Conservation (phyloP, 2,329 filamentous ascomycete species). For the Microascus cirrosus region DNA sequence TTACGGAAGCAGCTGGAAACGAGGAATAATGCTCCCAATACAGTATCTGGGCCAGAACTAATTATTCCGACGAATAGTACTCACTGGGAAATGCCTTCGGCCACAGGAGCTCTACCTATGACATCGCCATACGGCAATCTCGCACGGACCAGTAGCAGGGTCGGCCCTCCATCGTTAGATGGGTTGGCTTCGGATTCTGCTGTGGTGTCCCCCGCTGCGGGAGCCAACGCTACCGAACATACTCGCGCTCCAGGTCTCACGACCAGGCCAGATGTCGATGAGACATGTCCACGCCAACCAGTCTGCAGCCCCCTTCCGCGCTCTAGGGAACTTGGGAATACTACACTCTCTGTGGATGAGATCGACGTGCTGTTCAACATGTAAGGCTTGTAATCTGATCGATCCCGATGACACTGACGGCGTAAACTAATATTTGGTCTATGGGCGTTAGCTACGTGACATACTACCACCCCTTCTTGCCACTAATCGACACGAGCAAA, state of each 20-base stretch:
- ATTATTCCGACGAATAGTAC: not conserved
- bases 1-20: not conserved
- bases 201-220: no score
- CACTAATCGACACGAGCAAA: not conserved
- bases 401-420: no score
- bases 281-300: not conserved
- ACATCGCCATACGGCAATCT: no score
- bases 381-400: not conserved
- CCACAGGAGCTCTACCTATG: not conserved
- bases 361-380: not conserved
- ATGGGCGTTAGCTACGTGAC: not conserved
- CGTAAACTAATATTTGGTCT: not conserved
- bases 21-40: not conserved
- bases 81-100: not conserved
- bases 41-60: not conserved
- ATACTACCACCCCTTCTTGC: not conserved
- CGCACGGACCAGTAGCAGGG: not conserved
- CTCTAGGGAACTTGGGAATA: not conserved
- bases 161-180: not conserved
- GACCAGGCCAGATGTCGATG: not conserved
- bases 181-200: not conserved
- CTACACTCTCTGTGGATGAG: not conserved
- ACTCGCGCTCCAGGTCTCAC: not conserved
- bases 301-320: not conserved
- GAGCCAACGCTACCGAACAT: not conserved